These are phyloP conservation scores for Populus tremula DNA, from an alignment of 345 rosid genomes.

Conservation along the genomic window DNA sequence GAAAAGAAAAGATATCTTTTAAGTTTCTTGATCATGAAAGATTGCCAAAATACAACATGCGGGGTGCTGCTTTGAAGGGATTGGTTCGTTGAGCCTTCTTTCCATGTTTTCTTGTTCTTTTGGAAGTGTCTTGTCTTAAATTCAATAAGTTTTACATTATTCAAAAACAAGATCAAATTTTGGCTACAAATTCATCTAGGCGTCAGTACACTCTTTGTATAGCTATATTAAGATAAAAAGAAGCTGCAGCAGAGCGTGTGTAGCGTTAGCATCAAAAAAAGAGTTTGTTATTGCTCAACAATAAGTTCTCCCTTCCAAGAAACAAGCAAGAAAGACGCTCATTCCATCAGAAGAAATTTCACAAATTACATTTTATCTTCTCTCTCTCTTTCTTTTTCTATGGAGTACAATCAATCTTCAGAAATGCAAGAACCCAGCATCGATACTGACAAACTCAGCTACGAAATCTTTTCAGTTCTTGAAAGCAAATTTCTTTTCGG, in stretches of 20 bases:
- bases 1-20: not conserved
- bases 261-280: not conserved
- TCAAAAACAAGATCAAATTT: not conserved
- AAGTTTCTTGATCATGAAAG: no score
- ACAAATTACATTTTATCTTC: not conserved
- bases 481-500: constrained; percentile 91
- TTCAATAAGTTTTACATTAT: not conserved
- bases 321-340: not conserved
- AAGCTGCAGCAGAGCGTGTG: not conserved
- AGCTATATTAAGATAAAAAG: not conserved
- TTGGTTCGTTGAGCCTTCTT: not conserved
- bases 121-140: not conserved
- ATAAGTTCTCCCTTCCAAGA: not conserved
- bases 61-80: not conserved
- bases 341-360: not conserved
- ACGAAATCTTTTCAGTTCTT: constrained; percentile 90
- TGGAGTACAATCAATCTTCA: constrained; percentile 41
- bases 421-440: constrained; percentile 93
- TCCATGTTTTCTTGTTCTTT: not conserved
- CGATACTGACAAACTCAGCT: constrained; percentile 93
- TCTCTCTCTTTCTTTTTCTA: not conserved
- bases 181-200: constrained; percentile 1
- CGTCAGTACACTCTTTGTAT: not conserved
- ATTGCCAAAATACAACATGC: no score
- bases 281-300: not conserved